Evolutionary conservation across 495 filamentous ascomycete species (phyloP).

Genomic region (Neurospora tetraspora): DNA sequence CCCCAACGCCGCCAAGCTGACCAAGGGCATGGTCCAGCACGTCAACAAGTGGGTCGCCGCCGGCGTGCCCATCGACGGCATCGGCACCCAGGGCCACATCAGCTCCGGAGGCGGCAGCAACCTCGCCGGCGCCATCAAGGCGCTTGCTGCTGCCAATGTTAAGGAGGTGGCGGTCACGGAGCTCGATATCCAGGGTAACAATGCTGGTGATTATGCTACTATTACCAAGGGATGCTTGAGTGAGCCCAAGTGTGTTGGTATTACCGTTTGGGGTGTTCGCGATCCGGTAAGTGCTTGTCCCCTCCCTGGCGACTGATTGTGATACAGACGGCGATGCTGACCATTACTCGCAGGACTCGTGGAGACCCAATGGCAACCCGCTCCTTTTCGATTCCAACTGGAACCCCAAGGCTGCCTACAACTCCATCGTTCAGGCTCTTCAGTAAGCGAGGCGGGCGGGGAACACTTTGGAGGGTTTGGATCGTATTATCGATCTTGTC

Average conservation of each 20-base stretch:
- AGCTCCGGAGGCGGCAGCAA: conserved; percentile 34
- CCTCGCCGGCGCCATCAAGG: conserved; percentile 42
- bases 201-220: conserved; percentile 49
- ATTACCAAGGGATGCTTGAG: conserved; percentile 55
- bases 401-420: conserved; percentile 55
- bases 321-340: not conserved
- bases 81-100: conserved; percentile 57
- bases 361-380: conserved; percentile 50
- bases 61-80: conserved; percentile 65
- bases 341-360: conserved; percentile 39
- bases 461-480: too few relatives aligned
- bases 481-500: not conserved
- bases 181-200: conserved; percentile 52
- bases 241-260: conserved; percentile 57
- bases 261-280: conserved; percentile 69
- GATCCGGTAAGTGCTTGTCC: conserved; percentile 40
- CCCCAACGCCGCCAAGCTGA: conserved; percentile 39
- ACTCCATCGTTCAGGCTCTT: conserved; percentile 42
- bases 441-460: conserved; percentile 15
- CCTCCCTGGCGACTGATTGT: not conserved
- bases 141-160: conserved; percentile 42
- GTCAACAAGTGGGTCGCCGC: conserved; percentile 57
- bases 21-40: conserved; percentile 49
- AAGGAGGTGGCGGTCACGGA: conserved; percentile 54
- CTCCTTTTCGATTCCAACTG: conserved; percentile 57